Evolutionary conservation across 148 eudicot species (phyloP).

Genomic region (Simmondsia chinensis): DNA sequence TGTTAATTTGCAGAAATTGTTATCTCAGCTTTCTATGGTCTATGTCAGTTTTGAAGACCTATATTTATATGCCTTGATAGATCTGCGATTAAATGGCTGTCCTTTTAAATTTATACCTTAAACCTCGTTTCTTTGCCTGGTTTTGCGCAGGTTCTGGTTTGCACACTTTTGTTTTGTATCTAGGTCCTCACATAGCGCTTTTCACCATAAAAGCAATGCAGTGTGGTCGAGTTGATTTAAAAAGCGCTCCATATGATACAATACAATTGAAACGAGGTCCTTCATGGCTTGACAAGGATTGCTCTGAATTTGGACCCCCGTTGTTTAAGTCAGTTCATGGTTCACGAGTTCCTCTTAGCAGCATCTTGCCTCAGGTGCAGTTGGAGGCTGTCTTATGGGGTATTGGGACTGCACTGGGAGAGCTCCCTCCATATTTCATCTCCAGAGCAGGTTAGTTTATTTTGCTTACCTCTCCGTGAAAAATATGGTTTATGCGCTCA

Average conservation of each 20-base stretch:
- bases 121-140: slow-evolving; percentile 6
- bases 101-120: background rate
- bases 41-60: too few relatives aligned
- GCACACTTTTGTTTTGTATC: slow-evolving; percentile 93
- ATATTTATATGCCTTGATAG: too few relatives aligned
- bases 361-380: slow-evolving; percentile 90
- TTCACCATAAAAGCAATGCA: slow-evolving; percentile 91
- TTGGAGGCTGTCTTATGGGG: slow-evolving; percentile 95
- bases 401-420: slow-evolving; percentile 95
- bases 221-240: slow-evolving; percentile 94
- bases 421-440: slow-evolving; percentile 97
- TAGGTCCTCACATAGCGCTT: slow-evolving; percentile 95
- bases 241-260: slow-evolving; percentile 92
- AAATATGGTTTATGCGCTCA: too few relatives aligned
- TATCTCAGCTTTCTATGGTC: too few relatives aligned
- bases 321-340: slow-evolving; percentile 47
- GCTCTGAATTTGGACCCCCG: slow-evolving; percentile 80
- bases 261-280: slow-evolving; percentile 76
- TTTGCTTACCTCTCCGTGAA: too few relatives aligned
- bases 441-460: slow-evolving; percentile 99
- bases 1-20: too few relatives aligned
- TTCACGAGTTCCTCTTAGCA: slow-evolving; percentile 66
- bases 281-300: slow-evolving; percentile 90
- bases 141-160: slow-evolving; percentile 79
- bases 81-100: too few relatives aligned